Conservation (phyloP, 805 yeast genomes). For the Kluyveromyces dobzhanskii region DNA sequence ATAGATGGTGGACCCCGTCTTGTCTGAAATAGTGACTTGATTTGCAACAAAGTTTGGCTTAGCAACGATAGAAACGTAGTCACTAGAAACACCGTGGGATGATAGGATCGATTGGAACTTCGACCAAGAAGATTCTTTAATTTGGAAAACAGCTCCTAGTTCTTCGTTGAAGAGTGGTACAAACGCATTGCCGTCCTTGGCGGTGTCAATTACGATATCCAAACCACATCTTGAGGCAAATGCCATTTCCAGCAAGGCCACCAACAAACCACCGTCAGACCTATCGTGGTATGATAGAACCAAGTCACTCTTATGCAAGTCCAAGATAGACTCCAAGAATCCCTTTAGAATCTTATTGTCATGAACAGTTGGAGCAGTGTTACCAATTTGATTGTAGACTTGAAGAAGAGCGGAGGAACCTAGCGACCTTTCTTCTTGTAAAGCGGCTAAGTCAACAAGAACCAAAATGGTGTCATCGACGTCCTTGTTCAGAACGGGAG, state of each 20-base stretch:
- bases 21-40: slow-evolving; percentile 38
- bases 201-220: slow-evolving; percentile 39
- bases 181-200: slow-evolving; percentile 35
- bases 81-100: slow-evolving; percentile 49
- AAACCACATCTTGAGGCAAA: slow-evolving; percentile 91
- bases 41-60: slow-evolving; percentile 50
- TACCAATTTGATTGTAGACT: slow-evolving; percentile 82
- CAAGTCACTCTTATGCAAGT: slow-evolving; percentile 57
- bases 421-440: slow-evolving; percentile 43
- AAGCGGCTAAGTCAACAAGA: slow-evolving; percentile 67
- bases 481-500: slow-evolving; percentile 61
- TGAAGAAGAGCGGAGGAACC: slow-evolving; percentile 97
- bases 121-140: slow-evolving; percentile 43
- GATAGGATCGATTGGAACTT: slow-evolving; percentile 48
- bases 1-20: slow-evolving; percentile 33
- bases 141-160: slow-evolving; percentile 93
- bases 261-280: slow-evolving; percentile 92
- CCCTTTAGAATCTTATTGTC: slow-evolving; percentile 53
- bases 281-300: slow-evolving; percentile 91
- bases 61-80: slow-evolving; percentile 57
- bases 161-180: slow-evolving; percentile 81
- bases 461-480: slow-evolving; percentile 55
- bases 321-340: slow-evolving; percentile 59
- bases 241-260: slow-evolving; percentile 88
- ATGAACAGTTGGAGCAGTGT: slow-evolving; percentile 75